Percentiles rank a stretch among this genome's conserved stretches.
phyloP scores from a whole-genome alignment of 257 asterid genomes.

The Fraxinus quadrangulata region DNA sequence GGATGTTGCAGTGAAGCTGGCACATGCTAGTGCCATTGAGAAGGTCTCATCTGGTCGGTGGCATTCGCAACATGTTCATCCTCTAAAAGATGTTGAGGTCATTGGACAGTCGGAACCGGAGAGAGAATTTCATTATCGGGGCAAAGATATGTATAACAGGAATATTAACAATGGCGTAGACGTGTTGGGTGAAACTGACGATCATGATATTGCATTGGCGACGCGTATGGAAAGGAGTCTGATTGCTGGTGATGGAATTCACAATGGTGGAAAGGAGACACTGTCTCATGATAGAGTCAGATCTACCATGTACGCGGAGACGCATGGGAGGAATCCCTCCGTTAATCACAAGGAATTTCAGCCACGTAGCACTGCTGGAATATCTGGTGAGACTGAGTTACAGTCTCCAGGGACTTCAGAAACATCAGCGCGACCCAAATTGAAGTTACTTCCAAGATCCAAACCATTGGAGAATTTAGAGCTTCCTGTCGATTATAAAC shows the following conservation, averaged over 20 bases:
- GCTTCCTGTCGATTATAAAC: slow-evolving; percentile 45
- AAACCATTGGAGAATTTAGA: slow-evolving; percentile 69
- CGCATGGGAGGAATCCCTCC: slow-evolving; percentile 44
- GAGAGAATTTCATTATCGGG: slow-evolving; percentile 38
- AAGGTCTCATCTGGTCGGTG: slow-evolving; percentile 93
- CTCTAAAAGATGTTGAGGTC: slow-evolving; percentile 51
- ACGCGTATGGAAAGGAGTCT: slow-evolving; percentile 56
- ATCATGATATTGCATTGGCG: slow-evolving; percentile 37
- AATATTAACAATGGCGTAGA: slow-evolving; percentile 37
- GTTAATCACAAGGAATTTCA: slow-evolving; percentile 38
- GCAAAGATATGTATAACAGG: slow-evolving; percentile 29
- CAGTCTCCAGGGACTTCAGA: slow-evolving; percentile 51
- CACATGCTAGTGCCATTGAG: slow-evolving; percentile 94
- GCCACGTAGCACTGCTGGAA: slow-evolving; percentile 31
- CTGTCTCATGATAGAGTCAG: slow-evolving; percentile 46
- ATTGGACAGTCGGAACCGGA: slow-evolving; percentile 41
- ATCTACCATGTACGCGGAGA: slow-evolving; percentile 41
- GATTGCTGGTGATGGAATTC: slow-evolving; percentile 49
- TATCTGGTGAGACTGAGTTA: slow-evolving; percentile 42
- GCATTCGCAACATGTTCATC: slow-evolving; percentile 63
- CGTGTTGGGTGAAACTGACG: slow-evolving; percentile 33
- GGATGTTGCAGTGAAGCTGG: slow-evolving; percentile 71
- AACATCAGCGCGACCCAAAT: slow-evolving; percentile 69
- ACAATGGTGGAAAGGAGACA: slow-evolving; percentile 42
- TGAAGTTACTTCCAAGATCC: slow-evolving; percentile 92